phyloP scores from a whole-genome alignment of 805 yeast genomes.

The Cyberlindnera maritima region DNA sequence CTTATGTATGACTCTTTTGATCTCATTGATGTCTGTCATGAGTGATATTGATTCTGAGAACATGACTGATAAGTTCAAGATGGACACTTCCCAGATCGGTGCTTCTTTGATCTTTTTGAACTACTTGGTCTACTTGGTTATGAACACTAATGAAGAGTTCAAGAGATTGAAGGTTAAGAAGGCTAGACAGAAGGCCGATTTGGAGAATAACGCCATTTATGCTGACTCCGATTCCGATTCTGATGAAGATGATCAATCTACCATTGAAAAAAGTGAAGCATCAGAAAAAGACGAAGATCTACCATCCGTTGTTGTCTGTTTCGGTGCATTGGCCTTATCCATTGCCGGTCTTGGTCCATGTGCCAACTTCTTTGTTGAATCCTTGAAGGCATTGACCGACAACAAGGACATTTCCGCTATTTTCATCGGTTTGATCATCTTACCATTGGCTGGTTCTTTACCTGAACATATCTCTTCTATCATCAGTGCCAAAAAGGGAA shows the following conservation, averaged over 20 bases:
- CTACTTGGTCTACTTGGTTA: slow-evolving; percentile 19
- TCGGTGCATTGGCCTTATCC: slow-evolving; percentile 22
- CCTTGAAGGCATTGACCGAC: slow-evolving; percentile 22
- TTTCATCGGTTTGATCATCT: slow-evolving; percentile 24
- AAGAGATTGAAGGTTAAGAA: slow-evolving; percentile 13
- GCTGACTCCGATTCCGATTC: slow-evolving; percentile 5
- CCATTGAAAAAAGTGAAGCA: not conserved
- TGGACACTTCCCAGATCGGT: slow-evolving; percentile 22
- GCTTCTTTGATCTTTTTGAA: slow-evolving; percentile 23
- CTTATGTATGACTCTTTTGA: slow-evolving; percentile 17
- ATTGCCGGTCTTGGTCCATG: slow-evolving; percentile 24
- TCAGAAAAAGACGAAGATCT: slow-evolving; percentile 11
- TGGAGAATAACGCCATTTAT: slow-evolving; percentile 2
- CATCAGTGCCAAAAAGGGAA: slow-evolving; percentile 22
- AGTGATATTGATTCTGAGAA: slow-evolving; percentile 16
- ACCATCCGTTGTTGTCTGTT: slow-evolving; percentile 20
- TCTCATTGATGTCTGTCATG: slow-evolving; percentile 20
- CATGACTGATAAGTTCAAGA: slow-evolving; percentile 16
- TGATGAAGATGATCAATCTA: slow-evolving; percentile 5
- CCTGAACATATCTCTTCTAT: slow-evolving; percentile 26
- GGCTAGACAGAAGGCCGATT: slow-evolving; percentile 8
- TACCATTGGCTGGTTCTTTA: slow-evolving; percentile 25
- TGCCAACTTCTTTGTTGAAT: slow-evolving; percentile 25
- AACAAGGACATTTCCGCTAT: slow-evolving; percentile 23
- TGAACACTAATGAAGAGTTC: slow-evolving; percentile 25